Conservation (phyloP, 148 eudicot genomes). For the Arbutus unedo region DNA sequence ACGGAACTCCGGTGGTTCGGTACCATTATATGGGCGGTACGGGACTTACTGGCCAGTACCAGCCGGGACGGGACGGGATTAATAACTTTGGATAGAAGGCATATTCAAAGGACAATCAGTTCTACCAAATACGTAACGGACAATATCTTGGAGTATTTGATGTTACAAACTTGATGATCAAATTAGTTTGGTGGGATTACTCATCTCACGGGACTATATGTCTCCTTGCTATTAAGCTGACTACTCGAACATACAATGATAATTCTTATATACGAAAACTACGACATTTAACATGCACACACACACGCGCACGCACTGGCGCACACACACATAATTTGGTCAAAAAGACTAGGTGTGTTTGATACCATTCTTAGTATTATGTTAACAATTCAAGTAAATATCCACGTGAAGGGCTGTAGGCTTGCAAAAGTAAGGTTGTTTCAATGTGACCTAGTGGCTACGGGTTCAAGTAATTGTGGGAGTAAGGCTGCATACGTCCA, state of each 20-base stretch:
- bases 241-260: neutral
- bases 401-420: no score
- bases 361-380: no score
- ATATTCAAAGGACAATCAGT: neutral
- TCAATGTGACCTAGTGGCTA: no score
- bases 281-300: neutral
- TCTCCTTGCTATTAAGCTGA: neutral
- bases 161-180: neutral
- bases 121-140: neutral
- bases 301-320: neutral
- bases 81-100: neutral
- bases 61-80: no score
- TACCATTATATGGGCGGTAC: no score
- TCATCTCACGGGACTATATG: neutral
- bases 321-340: neutral
- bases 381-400: no score
- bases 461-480: no score
- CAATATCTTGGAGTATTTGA: neutral
- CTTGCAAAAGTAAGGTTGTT: no score
- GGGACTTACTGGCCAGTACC: no score
- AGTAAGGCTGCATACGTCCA: no score
- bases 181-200: neutral
- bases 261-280: neutral
- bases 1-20: no score
- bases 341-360: neutral